Percentiles rank a stretch among this genome's conserved stretches.
phyloP scores from a whole-genome alignment of 441 rosid genomes.

The Biscutella laevigata region DNA sequence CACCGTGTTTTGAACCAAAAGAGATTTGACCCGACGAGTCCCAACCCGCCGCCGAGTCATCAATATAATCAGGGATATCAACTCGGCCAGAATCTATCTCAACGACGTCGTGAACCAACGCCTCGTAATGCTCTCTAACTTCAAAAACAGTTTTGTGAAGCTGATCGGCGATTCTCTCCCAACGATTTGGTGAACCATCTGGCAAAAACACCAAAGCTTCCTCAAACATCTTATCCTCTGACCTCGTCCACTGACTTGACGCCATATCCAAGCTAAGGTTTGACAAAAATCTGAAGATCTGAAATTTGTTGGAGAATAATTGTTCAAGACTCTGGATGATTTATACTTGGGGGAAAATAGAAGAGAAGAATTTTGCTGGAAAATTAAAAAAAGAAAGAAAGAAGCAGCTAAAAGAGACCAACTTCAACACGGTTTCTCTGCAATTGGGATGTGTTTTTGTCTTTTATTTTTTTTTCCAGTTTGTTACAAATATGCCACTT shows the following conservation, averaged over 20 bases:
- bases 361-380: constrained; percentile 14
- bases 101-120: constrained; percentile 39
- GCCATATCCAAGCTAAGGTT: constrained; percentile 15
- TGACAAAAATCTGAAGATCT: background rate
- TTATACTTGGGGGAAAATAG: background rate
- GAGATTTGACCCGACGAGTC: constrained; percentile 45
- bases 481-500: no score
- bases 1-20: constrained; percentile 31
- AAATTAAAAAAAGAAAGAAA: background rate
- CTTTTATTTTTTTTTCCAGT: no score
- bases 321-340: background rate
- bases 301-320: constrained; percentile 11
- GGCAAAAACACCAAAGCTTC: constrained; percentile 45
- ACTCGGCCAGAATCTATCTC: constrained; percentile 70
- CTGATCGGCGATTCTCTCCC: constrained; percentile 47
- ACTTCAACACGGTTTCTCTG: constrained; percentile 39
- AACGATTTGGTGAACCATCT: constrained; percentile 45
- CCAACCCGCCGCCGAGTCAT: constrained; percentile 33
- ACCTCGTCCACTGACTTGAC: constrained; percentile 42
- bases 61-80: constrained; percentile 47
- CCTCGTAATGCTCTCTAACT: constrained; percentile 50
- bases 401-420: constrained; percentile 30
- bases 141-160: constrained; percentile 38
- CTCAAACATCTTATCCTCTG: constrained; percentile 69
- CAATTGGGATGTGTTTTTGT: constrained; percentile 24